phyloP scores from a whole-genome alignment of 345 rosid species.

The Salix viminalis region DNA sequence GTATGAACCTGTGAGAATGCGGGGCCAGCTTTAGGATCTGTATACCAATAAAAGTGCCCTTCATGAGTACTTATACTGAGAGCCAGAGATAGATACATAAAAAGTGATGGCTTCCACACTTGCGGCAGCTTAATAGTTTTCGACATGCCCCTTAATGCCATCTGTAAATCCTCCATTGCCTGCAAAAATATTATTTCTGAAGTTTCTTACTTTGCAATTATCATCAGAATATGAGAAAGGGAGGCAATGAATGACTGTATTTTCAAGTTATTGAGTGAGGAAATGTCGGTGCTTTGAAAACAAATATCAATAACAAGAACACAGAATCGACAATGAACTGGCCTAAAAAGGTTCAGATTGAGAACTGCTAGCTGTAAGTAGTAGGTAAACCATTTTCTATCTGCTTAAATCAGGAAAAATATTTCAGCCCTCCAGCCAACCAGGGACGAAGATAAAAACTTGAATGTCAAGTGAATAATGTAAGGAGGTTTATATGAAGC shows the following conservation, averaged over 20 bases:
- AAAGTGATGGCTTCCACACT: constrained; percentile 86
- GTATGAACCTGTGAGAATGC: constrained; percentile 63
- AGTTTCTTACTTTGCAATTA: background rate
- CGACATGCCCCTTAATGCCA: constrained; percentile 50
- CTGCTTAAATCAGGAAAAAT: background rate
- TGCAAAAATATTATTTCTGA: constrained; percentile 12
- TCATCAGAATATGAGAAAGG: background rate
- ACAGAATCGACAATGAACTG: background rate
- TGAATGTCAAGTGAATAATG: background rate
- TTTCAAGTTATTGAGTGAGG: background rate
- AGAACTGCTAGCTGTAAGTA: background rate
- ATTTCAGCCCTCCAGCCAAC: background rate
- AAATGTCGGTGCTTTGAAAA: background rate
- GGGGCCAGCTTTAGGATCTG: constrained; percentile 72
- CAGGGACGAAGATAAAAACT: background rate
- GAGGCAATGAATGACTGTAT: background rate
- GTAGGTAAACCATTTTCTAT: background rate
- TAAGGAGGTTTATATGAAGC: background rate
- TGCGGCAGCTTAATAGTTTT: constrained; percentile 60
- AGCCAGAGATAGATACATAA: constrained; percentile 68
- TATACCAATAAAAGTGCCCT: constrained; percentile 80
- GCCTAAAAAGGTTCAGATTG: background rate
- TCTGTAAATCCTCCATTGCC: constrained; percentile 40
- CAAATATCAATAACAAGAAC: background rate
- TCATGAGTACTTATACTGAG: constrained; percentile 77